Evolutionary conservation across 2,329 filamentous ascomycete genomes (phyloP), one percentile per base, ranked within the genome.

Genomic region (Stagonosporopsis vannaccii): DNA sequence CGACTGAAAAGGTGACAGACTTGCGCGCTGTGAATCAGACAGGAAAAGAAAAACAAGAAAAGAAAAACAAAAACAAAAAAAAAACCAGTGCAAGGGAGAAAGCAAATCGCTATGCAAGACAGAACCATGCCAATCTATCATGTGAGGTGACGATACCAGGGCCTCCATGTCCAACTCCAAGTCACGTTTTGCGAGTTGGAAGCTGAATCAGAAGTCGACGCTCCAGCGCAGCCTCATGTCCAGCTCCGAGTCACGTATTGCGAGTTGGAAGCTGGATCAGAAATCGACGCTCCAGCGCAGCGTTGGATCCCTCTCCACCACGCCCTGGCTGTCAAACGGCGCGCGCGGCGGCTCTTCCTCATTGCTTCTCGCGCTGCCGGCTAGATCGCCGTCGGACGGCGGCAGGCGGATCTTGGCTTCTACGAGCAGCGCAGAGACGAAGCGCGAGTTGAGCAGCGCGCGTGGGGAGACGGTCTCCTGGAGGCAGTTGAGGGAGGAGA

Each of bases 221-320:
- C n/a, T n/a, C n/a, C n/a, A n/a, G n/a, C n/a, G n/a, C n/a, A n/a
- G n/a, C n/a, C n/a, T n/a, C n/a, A n/a, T n/a, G n/a, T n/a, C n/a
- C n/a, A n/a, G n/a, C n/a, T n/a, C n/a, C n/a, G n/a, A n/a, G n/a
- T n/a, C n/a, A n/a, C n/a, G n/a, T n/a, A n/a, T n/a, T n/a, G n/a
- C n/a, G n/a, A n/a, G n/a, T 2, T 17, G 2, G n/a, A 9, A 5
- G 12, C 6, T 17, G 4, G 30, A 6, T 49, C 8, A 80, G 49
- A 79, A 75, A 53, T 80, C 78, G 46, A 80, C 77, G 58, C 72
- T 78, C 77, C 76, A 79, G 51, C 77, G 58, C 59, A 77, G 68
- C 36, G 66, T 65, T 1, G 75, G 73, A 58, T 79, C 76, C 15
- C 75, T 66, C 52, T 70, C 70, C 9, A 58, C 69, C 49, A 59